Conservation (phyloP, 106 monocot species). For the Allium fistulosum region DNA sequence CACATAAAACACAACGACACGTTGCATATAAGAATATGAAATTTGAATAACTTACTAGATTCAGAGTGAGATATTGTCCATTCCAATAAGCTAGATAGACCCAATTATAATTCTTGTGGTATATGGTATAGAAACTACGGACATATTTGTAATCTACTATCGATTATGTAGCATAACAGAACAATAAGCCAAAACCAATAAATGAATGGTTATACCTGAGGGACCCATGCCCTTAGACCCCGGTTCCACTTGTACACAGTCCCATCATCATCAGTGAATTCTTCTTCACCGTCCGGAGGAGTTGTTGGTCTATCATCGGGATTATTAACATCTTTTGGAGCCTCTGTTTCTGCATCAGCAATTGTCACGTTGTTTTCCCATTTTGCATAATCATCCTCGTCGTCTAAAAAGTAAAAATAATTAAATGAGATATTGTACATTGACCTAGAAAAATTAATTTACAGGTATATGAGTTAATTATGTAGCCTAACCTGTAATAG, state of each 20-base stretch:
- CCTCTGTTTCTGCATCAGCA: constrained; percentile 22
- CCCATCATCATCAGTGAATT: constrained; percentile 98
- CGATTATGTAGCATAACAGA: too few species aligned
- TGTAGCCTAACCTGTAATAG: constrained; percentile 20
- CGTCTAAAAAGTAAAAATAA: neutral
- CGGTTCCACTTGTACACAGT: constrained; percentile 92
- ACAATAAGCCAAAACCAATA: too few species aligned
- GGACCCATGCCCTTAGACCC: constrained; percentile 77
- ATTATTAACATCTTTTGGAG: neutral
- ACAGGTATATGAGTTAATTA: neutral
- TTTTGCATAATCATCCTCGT: constrained; percentile 48
- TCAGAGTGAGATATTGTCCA: too few species aligned
- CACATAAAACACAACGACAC: too few species aligned
- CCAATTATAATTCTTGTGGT: too few species aligned
- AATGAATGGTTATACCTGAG: constrained; percentile 50
- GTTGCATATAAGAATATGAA: too few species aligned
- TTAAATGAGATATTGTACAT: neutral
- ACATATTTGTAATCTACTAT: too few species aligned
- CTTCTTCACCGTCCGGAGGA: constrained; percentile 90
- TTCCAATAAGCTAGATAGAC: too few species aligned
- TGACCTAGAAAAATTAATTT: neutral
- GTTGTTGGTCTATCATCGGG: constrained; percentile 62
- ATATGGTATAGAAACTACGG: too few species aligned
- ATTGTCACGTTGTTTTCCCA: constrained; percentile 54
- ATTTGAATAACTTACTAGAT: too few species aligned